These are phyloP conservation scores for Physcomitrellopsis africana DNA, from an alignment of 225 moss, liverwort and hornwort genomes.

Conservation along the genomic window DNA sequence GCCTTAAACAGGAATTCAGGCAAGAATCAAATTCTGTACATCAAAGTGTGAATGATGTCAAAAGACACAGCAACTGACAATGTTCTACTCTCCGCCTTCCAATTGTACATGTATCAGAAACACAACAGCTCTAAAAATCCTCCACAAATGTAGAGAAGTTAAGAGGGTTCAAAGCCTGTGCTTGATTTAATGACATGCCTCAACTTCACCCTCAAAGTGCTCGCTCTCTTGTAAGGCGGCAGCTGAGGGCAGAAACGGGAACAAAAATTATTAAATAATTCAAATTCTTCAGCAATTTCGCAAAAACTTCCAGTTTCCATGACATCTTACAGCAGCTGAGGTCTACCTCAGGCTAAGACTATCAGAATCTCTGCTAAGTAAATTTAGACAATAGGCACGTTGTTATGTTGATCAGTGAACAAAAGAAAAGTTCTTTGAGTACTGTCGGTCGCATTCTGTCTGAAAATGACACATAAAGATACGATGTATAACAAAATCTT, in stretches of 20 bases:
- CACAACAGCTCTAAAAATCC: conserved; percentile 6
- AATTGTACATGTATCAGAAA: conserved; percentile 25
- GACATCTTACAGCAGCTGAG: too few relatives aligned
- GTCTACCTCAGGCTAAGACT: too few relatives aligned
- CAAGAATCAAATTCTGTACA: conserved; percentile 31
- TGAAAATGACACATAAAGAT: too few relatives aligned
- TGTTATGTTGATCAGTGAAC: too few relatives aligned
- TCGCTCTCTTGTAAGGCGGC: conserved; percentile 79
- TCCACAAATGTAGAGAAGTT: conserved; percentile 19
- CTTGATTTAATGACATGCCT: conserved; percentile 81
- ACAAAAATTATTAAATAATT: conserved; percentile 8
- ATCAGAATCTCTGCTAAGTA: too few relatives aligned
- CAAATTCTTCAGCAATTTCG: not conserved
- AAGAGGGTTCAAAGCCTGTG: conserved; percentile 87
- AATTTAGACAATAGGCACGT: too few relatives aligned
- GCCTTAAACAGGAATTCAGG: conserved; percentile 18
- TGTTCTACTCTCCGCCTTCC: conserved; percentile 21
- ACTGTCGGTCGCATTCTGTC: too few relatives aligned
- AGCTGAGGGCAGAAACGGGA: conserved; percentile 52
- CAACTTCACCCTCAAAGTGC: conserved; percentile 81
- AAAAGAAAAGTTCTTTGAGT: too few relatives aligned
- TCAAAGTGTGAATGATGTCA: not conserved
- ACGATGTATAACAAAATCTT: not conserved
- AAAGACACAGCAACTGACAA: not conserved
- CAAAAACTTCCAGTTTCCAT: too few relatives aligned